Evolutionary conservation across 371 early-diverging fungal species (phyloP).

Genomic region (Chytridiales sp.): DNA sequence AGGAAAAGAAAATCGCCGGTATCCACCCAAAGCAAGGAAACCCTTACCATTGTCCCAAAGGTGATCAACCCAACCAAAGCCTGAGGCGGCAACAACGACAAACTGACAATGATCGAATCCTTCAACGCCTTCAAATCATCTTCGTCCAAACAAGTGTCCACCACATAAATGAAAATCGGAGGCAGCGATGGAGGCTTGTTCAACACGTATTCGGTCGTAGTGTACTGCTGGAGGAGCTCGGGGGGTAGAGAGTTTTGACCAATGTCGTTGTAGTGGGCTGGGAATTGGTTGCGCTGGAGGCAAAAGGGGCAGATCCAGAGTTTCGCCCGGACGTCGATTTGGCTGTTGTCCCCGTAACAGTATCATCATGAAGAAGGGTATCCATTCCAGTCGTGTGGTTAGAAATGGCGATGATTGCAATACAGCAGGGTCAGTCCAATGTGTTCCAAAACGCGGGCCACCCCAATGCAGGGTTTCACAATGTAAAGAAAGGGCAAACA

Average conservation of each 20-base stretch:
- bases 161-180: slow-evolving; percentile 96
- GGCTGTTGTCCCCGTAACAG: slow-evolving; percentile 56
- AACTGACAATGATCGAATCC: slow-evolving; percentile 85
- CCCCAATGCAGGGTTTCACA: too few relatives aligned
- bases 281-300: slow-evolving; percentile 94
- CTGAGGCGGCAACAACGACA: slow-evolving; percentile 90
- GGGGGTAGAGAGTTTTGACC: slow-evolving; percentile 92
- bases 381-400: neutral
- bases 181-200: slow-evolving; percentile 74
- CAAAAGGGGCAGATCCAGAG: slow-evolving; percentile 99
- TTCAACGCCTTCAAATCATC: slow-evolving; percentile 95
- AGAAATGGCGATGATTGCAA: slow-evolving; percentile 2
- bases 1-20: too few relatives aligned
- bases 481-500: slow-evolving; percentile 17
- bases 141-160: slow-evolving; percentile 96
- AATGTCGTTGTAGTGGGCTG: slow-evolving; percentile 98
- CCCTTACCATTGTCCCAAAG: slow-evolving; percentile 96
- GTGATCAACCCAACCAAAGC: slow-evolving; percentile 96
- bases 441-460: too few relatives aligned
- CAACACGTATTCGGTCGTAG: slow-evolving; percentile 97
- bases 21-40: slow-evolving; percentile 17
- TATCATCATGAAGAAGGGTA: too few relatives aligned
- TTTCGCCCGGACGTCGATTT: slow-evolving; percentile 79
- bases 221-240: slow-evolving; percentile 93
- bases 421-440: too few relatives aligned